Evolutionary conservation across 768 basidiomycete species (phyloP).

Genomic region (Agaricus bisporus): DNA sequence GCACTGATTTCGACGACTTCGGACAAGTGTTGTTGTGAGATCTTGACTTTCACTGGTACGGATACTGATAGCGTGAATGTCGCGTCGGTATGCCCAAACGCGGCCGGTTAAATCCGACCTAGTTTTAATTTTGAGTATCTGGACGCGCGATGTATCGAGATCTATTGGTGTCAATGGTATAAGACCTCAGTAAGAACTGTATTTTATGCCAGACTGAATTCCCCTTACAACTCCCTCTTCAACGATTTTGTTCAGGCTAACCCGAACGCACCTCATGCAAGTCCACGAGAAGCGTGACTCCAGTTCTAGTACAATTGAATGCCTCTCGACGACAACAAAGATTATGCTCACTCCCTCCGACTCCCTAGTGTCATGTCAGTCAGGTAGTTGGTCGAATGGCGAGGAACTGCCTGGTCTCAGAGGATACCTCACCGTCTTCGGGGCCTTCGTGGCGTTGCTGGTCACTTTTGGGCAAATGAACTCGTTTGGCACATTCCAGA

Average conservation of each 20-base stretch:
- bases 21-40: neutral
- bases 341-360: neutral
- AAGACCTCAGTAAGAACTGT: neutral
- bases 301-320: neutral
- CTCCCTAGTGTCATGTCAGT: neutral
- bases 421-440: slow-evolving; percentile 48
- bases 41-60: neutral
- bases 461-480: slow-evolving; percentile 69
- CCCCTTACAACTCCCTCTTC: neutral
- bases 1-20: no score
- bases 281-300: slow-evolving; percentile 5
- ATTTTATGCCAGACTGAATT: neutral
- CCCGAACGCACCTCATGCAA: neutral
- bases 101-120: slow-evolving; percentile 5
- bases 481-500: slow-evolving; percentile 67
- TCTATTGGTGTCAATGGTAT: slow-evolving; percentile 8
- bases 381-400: slow-evolving; percentile 13
- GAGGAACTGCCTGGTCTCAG: slow-evolving; percentile 15
- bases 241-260: neutral
- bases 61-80: slow-evolving; percentile 1
- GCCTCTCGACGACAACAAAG: slow-evolving; percentile 1
- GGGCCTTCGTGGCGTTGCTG: slow-evolving; percentile 61
- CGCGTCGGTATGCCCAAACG: neutral
- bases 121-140: slow-evolving; percentile 2
- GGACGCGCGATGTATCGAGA: slow-evolving; percentile 4